Conservation (phyloP, 1,139 yeast species). For the Sugiyamaella sp. region DNA sequence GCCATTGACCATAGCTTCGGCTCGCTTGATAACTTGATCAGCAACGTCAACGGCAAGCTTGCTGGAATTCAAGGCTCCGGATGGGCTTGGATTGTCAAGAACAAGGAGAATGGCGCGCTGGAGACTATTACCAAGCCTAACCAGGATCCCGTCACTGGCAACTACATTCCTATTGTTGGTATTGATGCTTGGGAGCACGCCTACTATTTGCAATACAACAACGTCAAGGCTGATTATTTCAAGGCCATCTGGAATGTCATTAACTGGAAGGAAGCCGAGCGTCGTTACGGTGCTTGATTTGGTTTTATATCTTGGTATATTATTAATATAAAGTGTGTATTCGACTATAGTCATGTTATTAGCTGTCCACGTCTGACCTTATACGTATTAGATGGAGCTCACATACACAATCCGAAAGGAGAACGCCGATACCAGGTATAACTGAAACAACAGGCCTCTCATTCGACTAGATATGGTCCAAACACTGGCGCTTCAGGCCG, state of each 20-base stretch:
- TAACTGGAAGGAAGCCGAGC: conserved; percentile 94
- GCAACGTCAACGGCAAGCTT: conserved; percentile 70
- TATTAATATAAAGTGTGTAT: not conserved
- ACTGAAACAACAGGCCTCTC: too few species aligned
- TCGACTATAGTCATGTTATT: too few species aligned
- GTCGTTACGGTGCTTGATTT: conserved; percentile 50
- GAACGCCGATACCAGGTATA: too few species aligned
- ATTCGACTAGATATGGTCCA: too few species aligned
- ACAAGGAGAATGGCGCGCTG: conserved; percentile 76
- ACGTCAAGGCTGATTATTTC: conserved; percentile 93
- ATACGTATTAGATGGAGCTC: too few species aligned
- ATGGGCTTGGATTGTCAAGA: conserved; percentile 95
- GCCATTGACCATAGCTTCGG: conserved; percentile 74
- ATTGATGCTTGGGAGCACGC: conserved; percentile 99
- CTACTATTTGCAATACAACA: conserved; percentile 92
- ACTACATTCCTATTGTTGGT: conserved; percentile 79
- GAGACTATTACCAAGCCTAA: conserved; percentile 86
- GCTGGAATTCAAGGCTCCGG: conserved; percentile 98
- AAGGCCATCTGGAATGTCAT: conserved; percentile 96
- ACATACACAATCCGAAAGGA: too few species aligned
- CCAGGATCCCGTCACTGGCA: conserved; percentile 86
- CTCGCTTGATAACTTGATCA: conserved; percentile 70
- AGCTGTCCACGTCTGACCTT: too few species aligned
- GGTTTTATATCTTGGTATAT: not conserved
- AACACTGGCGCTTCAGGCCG: too few species aligned